A percentile compares a stretch with the other conserved stretches of the same genome.
Evolutionary conservation across 768 basidiomycete species (phyloP).

Genomic region (Boletus sp.): DNA sequence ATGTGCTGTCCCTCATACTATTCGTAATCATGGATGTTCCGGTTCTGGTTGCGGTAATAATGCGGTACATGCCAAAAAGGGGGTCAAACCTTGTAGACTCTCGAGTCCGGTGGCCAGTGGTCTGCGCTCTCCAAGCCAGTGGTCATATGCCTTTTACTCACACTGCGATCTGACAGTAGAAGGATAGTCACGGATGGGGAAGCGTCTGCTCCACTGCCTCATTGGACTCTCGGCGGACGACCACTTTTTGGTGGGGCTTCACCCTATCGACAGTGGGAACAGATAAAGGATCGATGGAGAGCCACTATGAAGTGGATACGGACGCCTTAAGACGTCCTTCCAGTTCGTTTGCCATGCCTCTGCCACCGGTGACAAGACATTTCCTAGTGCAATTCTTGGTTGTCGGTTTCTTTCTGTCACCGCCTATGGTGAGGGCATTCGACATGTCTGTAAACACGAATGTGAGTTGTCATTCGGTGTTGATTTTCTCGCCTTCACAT

Average conservation of each 20-base stretch:
- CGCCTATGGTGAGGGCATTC: conserved; percentile 13
- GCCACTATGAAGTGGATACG: too few relatives aligned
- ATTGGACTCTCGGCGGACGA: not conserved
- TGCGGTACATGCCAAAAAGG: not conserved
- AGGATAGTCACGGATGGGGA: conserved; percentile 1
- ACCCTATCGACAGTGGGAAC: not conserved
- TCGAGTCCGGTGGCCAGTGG: not conserved
- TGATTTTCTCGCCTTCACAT: not conserved
- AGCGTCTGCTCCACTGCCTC: conserved; percentile 1
- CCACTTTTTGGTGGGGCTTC: not conserved
- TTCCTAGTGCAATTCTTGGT: not conserved
- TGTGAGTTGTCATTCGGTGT: conserved; percentile 7
- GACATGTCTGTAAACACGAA: conserved; percentile 18
- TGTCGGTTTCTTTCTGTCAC: not conserved
- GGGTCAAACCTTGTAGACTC: not conserved
- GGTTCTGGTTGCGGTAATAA: not conserved
- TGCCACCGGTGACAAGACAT: not conserved
- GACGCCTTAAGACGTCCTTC: not conserved
- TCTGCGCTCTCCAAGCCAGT: not conserved
- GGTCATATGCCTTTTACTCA: not conserved
- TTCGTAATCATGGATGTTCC: not conserved
- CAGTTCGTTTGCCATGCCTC: not conserved
- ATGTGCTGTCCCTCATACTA: not conserved
- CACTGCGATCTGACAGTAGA: not conserved
- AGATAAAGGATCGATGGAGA: conserved; percentile 9